phyloP scores from a whole-genome alignment of 2,329 filamentous ascomycete genomes.

The Pestalotiopsis sp. region DNA sequence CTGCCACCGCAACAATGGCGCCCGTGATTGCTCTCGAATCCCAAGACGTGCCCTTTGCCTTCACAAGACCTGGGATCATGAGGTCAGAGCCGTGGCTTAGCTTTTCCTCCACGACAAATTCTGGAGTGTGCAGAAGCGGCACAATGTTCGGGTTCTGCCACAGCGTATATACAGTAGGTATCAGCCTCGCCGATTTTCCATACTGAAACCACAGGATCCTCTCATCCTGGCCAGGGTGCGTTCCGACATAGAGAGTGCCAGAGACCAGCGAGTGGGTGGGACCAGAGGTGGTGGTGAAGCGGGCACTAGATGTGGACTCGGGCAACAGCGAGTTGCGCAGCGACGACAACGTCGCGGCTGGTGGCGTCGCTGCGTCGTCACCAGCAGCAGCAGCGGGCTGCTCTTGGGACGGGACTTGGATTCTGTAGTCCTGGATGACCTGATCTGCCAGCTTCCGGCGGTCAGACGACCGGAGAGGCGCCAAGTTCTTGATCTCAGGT shows the following conservation, averaged over 20 bases:
- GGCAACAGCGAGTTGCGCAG: conserved; percentile 61
- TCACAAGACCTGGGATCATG: conserved; percentile 69
- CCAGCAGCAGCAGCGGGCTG: conserved; percentile 17
- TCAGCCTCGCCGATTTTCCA: conserved; percentile 51
- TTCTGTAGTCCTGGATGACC: conserved; percentile 64
- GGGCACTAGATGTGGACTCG: conserved; percentile 63
- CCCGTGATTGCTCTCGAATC: conserved; percentile 60
- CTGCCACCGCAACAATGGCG: conserved; percentile 65
- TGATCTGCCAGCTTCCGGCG: conserved; percentile 68
- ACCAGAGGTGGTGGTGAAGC: conserved; percentile 67
- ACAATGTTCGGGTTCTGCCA: conserved; percentile 66
- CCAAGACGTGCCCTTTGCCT: conserved; percentile 60
- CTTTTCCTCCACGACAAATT: conserved; percentile 60
- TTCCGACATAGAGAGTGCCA: conserved; percentile 67
- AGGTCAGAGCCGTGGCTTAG: conserved; percentile 66
- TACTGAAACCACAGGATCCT: conserved; percentile 67
- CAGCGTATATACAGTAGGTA: conserved; percentile 64
- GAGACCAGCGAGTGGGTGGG: conserved; percentile 63
- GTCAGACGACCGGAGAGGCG: conserved; percentile 68
- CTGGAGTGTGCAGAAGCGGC: conserved; percentile 65
- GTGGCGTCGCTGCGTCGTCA: not conserved
- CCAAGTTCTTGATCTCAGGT: conserved; percentile 68
- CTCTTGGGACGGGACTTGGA: conserved; percentile 28
- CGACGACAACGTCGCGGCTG: conserved; percentile 11
- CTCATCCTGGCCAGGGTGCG: conserved; percentile 55